A percentile compares a stretch with the other conserved stretches of the same genome.
Evolutionary conservation across 2,329 filamentous ascomycete species (phyloP).

Genomic region (Colletotrichum cuscutae): DNA sequence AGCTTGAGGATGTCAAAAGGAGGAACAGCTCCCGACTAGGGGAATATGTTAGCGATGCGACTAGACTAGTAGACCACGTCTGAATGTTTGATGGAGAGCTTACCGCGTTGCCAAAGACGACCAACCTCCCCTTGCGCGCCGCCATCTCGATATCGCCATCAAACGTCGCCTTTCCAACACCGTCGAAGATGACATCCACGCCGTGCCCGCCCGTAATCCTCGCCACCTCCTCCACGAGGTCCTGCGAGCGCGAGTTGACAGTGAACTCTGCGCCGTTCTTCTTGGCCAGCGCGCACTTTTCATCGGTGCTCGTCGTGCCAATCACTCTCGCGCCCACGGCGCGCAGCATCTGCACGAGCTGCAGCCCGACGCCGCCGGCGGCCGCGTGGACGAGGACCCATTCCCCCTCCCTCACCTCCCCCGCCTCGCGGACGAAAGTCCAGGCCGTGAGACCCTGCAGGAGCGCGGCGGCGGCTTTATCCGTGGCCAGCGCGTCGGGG

Average conservation of each 20-base stretch:
- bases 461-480: conserved; percentile 74
- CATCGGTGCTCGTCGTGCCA: conserved; percentile 78
- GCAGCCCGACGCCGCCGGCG: conserved; percentile 81
- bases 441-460: conserved; percentile 87
- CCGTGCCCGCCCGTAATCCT: conserved; percentile 79
- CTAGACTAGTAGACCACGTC: too few relatives aligned
- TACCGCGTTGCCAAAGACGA: conserved; percentile 83
- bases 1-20: conserved; percentile 69
- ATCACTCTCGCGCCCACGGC: conserved; percentile 81
- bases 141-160: conserved; percentile 80
- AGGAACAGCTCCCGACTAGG: conserved; percentile 75
- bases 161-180: conserved; percentile 87
- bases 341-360: conserved; percentile 80
- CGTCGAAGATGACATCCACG: conserved; percentile 83
- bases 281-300: conserved; percentile 77
- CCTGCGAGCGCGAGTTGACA: conserved; percentile 74
- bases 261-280: conserved; percentile 77
- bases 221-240: conserved; percentile 67
- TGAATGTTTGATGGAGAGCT: conserved; percentile 45
- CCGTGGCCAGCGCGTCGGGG: conserved; percentile 68
- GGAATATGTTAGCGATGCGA: background rate
- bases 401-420: conserved; percentile 79
- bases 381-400: conserved; percentile 89
- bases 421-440: conserved; percentile 80
- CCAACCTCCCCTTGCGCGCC: conserved; percentile 79